Evolutionary conservation across 2,329 filamentous ascomycete genomes (phyloP), one percentile per base, ranked within the genome.

Genomic region (Xylaria polymorpha): DNA sequence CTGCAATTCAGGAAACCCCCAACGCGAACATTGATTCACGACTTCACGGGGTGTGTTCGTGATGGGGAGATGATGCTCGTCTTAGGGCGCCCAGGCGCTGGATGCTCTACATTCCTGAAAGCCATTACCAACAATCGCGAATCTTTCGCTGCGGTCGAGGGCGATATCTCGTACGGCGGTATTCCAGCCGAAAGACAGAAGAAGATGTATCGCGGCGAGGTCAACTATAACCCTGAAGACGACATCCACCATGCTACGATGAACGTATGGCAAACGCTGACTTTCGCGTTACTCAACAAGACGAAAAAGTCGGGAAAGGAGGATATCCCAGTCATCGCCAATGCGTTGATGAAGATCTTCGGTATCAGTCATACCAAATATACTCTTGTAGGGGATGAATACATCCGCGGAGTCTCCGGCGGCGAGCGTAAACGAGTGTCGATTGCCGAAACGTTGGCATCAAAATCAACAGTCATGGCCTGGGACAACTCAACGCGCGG

Each of bases 401-500:
- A 82, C 74, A 86, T 90, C 7, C 87, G 91, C 56, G 92, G 92
- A 78, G 90, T 95, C 0, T 92, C 90, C 56, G 93, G 93, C 74
- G 93, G 93, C 67, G 93, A 96, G 81, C 83, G 92, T 44, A 95
- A 94, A 79, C 90, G 92, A 76, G 92, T 94, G 9, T 91, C 89
- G 25, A 94, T 95, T 71, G 91, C 91, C 1, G 92, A 95, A 79
- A 92, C 91, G 0, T 81, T 95, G 25, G 90, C 91, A 4, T 91
- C 91, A 7, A 91, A 92, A 78, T 89, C 89, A 0, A 89, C 90
- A 0, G 90, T 94, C 1, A 88, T 92, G 41, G 91, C 90, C 71
- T 94, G 91, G 91, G 92, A 95, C 74, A 95, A 95, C 78, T 91
- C 88, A 0, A 95, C 92, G 0, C 85, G 92, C 57, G 93, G 93